Base-by-base conservation (phyloP, 2,329 filamentous ascomycete species). In the Aureobasidium sp. region DNA sequence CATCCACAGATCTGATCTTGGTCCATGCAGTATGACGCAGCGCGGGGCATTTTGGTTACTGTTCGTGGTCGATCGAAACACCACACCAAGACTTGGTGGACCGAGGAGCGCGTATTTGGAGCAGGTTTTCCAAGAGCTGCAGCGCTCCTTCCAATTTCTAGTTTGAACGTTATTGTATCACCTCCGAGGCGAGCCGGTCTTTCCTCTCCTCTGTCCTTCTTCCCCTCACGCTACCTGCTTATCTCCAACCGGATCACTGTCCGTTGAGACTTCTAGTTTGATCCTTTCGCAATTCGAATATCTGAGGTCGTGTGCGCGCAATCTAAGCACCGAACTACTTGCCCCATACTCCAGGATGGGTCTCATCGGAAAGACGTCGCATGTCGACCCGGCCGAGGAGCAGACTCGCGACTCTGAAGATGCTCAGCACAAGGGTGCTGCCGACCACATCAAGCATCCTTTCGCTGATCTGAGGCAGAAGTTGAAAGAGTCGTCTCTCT, bases 401-500 rank as follows among this genome's bases (percentile, higher is more conserved):
- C 52, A 57, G 9, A 29, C 24, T 29, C 53, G 46, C 29, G 48
- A 60, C 48, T 41, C 55, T 6, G 34, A 34, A 0, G 24, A 57
- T 24, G 56, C 53, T 24, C 10, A 48, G 44, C 41, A 44, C 26
- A 37, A 53, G 24, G 43, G 51, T n/a, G 56, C 57, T 13, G 47
- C 17, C 39, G 68, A 67, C 43, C 67, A 66, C 55, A 55, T 68
- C 32, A 66, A 63, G 52, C 64, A 68, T 48, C 66, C 67, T 13
- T 67, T 69, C 47, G 52, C 66, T 17, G 66, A 65, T 3, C 65
- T 79, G 8, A 73, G 76, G 51, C 70, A 78, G 59, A 79, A 79
- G 70, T 71, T 80, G 41, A 77, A 77, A 65, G 73, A 77, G 50
- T 77, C 76, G 5, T 74, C 77, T 61, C 70, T 80, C n/a, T 74